phyloP scores from a whole-genome alignment of 2,329 filamentous ascomycete genomes.

The Arachnopeziza araneosa region DNA sequence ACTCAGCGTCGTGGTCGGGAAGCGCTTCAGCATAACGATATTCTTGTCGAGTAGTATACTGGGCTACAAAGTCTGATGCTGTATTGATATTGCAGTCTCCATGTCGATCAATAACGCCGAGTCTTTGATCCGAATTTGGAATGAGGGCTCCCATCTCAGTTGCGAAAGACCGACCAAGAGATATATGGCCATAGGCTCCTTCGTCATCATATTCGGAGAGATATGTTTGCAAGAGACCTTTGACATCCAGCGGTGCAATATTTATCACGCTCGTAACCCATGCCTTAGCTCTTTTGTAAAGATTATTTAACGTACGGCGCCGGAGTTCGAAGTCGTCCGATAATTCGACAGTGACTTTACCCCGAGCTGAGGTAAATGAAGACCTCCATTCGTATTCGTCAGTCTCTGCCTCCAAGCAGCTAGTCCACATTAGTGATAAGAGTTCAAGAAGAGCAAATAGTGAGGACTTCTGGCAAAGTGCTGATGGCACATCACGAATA shows the following conservation, averaged over 20 bases:
- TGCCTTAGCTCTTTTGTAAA: conserved; percentile 68
- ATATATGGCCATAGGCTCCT: conserved; percentile 83
- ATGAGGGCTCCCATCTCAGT: conserved; percentile 86
- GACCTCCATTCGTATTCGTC: conserved; percentile 88
- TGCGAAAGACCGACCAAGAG: conserved; percentile 88
- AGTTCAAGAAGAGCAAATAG: conserved; percentile 91
- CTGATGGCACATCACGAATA: conserved; percentile 77
- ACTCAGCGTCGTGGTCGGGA: conserved; percentile 61
- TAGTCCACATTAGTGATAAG: conserved; percentile 89
- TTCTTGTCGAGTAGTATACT: conserved; percentile 94
- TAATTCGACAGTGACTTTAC: conserved; percentile 78
- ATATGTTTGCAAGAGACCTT: conserved; percentile 92
- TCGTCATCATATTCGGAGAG: conserved; percentile 93
- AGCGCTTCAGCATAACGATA: conserved; percentile 81
- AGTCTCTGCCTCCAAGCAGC: conserved; percentile 88
- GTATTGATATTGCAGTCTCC: conserved; percentile 77
- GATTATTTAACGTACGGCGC: conserved; percentile 68
- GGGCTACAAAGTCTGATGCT: conserved; percentile 90
- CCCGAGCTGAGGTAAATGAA: conserved; percentile 70
- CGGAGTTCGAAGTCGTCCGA: conserved; percentile 88
- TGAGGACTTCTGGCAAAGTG: conserved; percentile 82
- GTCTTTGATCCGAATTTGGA: conserved; percentile 76
- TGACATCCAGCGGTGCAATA: conserved; percentile 86
- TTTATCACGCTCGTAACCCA: conserved; percentile 82
- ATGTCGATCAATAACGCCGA: conserved; percentile 73